These are phyloP conservation scores for Alectoria sarmentosa DNA, from an alignment of 495 filamentous ascomycete genomes.

Conservation along the genomic window DNA sequence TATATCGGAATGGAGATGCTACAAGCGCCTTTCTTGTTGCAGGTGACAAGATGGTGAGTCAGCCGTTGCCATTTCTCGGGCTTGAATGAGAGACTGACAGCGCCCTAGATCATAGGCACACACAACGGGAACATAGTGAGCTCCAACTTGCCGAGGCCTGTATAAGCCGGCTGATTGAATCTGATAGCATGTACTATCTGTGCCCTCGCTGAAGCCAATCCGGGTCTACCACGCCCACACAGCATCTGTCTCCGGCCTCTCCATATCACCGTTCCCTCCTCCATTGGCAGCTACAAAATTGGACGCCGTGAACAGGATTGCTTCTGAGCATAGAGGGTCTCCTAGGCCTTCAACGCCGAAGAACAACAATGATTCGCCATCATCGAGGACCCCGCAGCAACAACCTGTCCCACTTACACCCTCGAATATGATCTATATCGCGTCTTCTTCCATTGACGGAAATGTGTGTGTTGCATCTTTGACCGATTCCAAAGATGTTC, in stretches of 20 bases:
- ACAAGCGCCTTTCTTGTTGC: slow-evolving; percentile 84
- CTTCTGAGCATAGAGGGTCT: slow-evolving; percentile 40
- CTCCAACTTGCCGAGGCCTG: slow-evolving; percentile 19
- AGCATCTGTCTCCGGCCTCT: slow-evolving; percentile 81
- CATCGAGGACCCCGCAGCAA: slow-evolving; percentile 40
- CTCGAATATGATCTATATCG: slow-evolving; percentile 85
- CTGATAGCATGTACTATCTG: slow-evolving; percentile 69
- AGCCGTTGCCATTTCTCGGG: background rate
- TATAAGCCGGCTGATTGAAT: slow-evolving; percentile 10
- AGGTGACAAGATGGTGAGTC: slow-evolving; percentile 88
- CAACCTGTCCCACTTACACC: slow-evolving; percentile 56
- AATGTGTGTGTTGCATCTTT: slow-evolving; percentile 86
- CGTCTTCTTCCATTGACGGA: slow-evolving; percentile 89
- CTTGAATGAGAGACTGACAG: slow-evolving; percentile 17
- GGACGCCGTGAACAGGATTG: slow-evolving; percentile 43
- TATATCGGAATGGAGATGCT: slow-evolving; percentile 92
- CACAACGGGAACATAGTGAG: slow-evolving; percentile 96
- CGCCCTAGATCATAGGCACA: slow-evolving; percentile 73
- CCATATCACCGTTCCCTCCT: slow-evolving; percentile 83
- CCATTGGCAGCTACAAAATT: slow-evolving; percentile 54
- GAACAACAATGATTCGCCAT: slow-evolving; percentile 42
- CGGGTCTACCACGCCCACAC: slow-evolving; percentile 86
- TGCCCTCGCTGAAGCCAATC: slow-evolving; percentile 71
- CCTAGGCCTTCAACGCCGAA: slow-evolving; percentile 41
- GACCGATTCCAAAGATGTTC: slow-evolving; percentile 71